Evolutionary conservation across 2,329 filamentous ascomycete species (phyloP).

Genomic region (Hymenoscyphus occultus): DNA sequence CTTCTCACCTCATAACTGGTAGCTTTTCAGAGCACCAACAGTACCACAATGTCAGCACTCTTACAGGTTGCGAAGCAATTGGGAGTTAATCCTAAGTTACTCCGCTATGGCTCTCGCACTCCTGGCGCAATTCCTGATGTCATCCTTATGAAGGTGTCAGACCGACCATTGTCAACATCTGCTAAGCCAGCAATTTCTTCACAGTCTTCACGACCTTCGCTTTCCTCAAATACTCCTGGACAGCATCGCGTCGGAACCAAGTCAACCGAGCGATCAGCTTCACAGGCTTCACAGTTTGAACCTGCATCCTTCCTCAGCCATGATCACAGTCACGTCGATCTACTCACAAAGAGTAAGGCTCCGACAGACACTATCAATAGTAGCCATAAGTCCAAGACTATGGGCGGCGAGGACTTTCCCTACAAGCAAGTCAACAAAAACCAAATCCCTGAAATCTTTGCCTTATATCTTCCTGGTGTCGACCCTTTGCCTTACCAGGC

Average conservation of each 20-base stretch:
- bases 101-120: neutral
- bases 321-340: too few relatives aligned
- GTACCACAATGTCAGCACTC: neutral
- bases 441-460: conserved; percentile 2
- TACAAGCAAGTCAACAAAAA: conserved; percentile 1
- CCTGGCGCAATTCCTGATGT: neutral
- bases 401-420: neutral
- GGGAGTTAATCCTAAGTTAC: neutral
- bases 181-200: neutral
- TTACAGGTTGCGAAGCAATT: neutral
- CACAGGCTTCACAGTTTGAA: neutral
- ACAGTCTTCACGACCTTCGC: neutral
- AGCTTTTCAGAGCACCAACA: neutral
- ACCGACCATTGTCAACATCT: neutral
- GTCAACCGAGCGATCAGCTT: neutral
- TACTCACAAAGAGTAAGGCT: too few relatives aligned
- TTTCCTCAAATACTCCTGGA: neutral
- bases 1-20: neutral
- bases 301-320: neutral
- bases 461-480: neutral
- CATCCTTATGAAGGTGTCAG: neutral
- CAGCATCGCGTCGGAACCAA: neutral
- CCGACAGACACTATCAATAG: neutral
- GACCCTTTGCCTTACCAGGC: conserved; percentile 6
- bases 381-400: neutral